phyloP scores from a whole-genome alignment of 495 filamentous ascomycete species.

The Extremus antarcticus region DNA sequence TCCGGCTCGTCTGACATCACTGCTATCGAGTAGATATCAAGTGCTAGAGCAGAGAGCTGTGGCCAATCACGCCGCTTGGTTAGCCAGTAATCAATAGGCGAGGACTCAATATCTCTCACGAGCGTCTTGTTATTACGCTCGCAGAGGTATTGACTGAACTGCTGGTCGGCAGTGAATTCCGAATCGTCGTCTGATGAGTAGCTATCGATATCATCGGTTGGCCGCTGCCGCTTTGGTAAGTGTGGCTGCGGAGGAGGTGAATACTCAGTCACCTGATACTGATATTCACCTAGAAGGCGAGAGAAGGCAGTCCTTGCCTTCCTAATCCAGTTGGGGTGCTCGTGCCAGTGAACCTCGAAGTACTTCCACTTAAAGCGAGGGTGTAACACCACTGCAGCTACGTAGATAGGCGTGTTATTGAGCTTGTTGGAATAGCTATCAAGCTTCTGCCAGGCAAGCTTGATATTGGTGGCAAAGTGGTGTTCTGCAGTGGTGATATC shows the following conservation, averaged over 20 bases:
- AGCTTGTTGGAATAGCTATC: not conserved
- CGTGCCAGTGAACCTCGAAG: not conserved
- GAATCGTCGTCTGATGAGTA: not conserved
- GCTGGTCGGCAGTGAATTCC: not conserved
- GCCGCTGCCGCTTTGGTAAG: too few relatives aligned
- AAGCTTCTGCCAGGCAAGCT: not conserved
- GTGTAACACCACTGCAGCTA: not conserved
- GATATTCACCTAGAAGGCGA: not conserved
- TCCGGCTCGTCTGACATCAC: not conserved
- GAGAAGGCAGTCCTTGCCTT: not conserved
- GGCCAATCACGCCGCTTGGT: not conserved
- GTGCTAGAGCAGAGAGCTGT: not conserved
- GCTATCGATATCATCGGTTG: not conserved
- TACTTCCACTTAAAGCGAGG: not conserved
- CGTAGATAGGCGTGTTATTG: not conserved
- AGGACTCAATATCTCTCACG: not conserved
- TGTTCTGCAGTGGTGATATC: too few relatives aligned
- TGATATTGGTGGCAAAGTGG: not conserved
- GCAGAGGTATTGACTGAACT: not conserved
- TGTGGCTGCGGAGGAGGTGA: too few relatives aligned
- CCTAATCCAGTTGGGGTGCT: not conserved
- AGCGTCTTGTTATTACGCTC: not conserved
- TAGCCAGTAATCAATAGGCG: not conserved
- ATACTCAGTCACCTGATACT: not conserved
- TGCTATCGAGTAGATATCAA: not conserved